Evolutionary conservation across 169 alveolate species (phyloP).

Genomic region (Blepharisma undulans): DNA sequence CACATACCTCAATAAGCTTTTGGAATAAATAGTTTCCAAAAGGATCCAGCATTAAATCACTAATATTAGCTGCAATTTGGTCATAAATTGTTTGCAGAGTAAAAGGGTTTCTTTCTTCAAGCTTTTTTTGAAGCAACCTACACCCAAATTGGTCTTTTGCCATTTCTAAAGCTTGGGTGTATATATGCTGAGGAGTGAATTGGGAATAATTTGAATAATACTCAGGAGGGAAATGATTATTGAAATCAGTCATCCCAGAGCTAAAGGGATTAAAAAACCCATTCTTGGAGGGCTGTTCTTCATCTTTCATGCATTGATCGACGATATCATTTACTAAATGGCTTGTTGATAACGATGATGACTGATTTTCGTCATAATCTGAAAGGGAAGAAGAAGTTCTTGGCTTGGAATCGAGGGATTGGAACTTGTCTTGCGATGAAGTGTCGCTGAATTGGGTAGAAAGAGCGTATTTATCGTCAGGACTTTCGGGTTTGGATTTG

Average conservation of each 20-base stretch:
- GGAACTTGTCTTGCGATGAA: not conserved
- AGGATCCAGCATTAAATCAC: conserved; percentile 90
- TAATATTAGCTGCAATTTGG: conserved; percentile 76
- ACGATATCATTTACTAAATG: not conserved
- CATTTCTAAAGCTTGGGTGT: conserved; percentile 23
- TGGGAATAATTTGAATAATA: not conserved
- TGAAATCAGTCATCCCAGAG: not conserved
- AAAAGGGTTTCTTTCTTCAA: conserved; percentile 78
- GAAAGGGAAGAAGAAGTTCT: not conserved
- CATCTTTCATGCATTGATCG: conserved; percentile 27
- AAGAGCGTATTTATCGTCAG: not conserved
- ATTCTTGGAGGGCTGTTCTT: not conserved
- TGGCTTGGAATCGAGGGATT: not conserved
- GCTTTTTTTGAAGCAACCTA: conserved; percentile 81
- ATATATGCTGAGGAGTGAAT: not conserved
- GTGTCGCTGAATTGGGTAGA: not conserved
- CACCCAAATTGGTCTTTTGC: conserved; percentile 88
- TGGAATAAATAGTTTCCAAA: conserved; percentile 95
- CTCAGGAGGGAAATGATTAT: not conserved
- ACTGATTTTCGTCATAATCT: not conserved
- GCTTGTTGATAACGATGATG: not conserved
- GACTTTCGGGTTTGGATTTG: not conserved
- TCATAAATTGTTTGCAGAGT: conserved; percentile 61
- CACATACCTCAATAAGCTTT: conserved; percentile 84
- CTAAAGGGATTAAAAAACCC: not conserved